A percentile compares a stretch with the other conserved stretches of the same genome.
These are phyloP conservation scores for Chrysanthemum lavandulifolium DNA, from an alignment of 129 eudicot species.

Conservation along the genomic window DNA sequence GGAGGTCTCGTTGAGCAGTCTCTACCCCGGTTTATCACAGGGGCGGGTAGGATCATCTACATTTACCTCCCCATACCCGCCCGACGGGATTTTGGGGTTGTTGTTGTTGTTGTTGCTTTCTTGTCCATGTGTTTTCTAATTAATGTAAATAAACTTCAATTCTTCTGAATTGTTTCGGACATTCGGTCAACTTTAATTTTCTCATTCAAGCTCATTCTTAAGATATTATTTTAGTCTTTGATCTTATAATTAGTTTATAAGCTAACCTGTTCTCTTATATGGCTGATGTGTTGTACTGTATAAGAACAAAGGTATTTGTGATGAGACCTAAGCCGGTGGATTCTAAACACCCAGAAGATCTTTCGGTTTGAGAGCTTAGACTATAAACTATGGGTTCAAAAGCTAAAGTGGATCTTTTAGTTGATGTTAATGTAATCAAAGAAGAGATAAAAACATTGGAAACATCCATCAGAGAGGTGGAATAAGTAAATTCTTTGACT, in stretches of 20 bases:
- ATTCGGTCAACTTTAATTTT: too few species aligned
- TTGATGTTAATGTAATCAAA: conserved; percentile 37
- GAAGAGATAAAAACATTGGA: conserved; percentile 69
- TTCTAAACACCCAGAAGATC: conserved; percentile 63
- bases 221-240: neutral
- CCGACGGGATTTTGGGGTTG: too few species aligned
- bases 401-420: conserved; percentile 49
- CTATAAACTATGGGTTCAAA: conserved; percentile 32
- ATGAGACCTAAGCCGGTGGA: conserved; percentile 78
- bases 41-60: too few species aligned
- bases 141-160: too few species aligned
- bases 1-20: too few species aligned
- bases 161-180: too few species aligned
- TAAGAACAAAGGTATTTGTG: conserved; percentile 52
- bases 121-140: too few species aligned
- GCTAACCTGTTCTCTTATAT: conserved; percentile 13
- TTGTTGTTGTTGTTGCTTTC: too few species aligned
- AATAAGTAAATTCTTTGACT: conserved; percentile 51
- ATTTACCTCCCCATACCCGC: too few species aligned
- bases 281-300: conserved; percentile 12
- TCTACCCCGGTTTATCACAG: too few species aligned
- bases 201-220: too few species aligned
- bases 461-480: conserved; percentile 48
- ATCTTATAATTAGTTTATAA: conserved; percentile 8
- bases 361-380: conserved; percentile 51